A percentile compares a stretch with the other conserved stretches of the same genome.
These are phyloP conservation scores for Rhodomyrtus psidioides DNA, from an alignment of 441 rosid genomes.

Conservation along the genomic window DNA sequence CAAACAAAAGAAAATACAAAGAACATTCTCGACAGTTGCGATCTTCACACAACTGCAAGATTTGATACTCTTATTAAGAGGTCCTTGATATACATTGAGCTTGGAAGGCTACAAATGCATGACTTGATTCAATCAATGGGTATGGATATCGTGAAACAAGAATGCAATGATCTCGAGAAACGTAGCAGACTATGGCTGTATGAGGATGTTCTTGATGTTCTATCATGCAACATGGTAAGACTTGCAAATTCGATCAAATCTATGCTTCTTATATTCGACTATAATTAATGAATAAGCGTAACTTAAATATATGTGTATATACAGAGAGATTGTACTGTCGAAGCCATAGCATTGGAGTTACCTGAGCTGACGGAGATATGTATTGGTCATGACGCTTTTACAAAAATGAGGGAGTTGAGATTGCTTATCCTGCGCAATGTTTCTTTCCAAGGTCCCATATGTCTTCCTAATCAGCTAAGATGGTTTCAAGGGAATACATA, in stretches of 20 bases:
- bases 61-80: not conserved
- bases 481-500: not conserved
- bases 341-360: not conserved
- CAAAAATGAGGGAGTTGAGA: not conserved
- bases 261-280: too few relatives aligned
- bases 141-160: too few relatives aligned
- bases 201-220: too few relatives aligned
- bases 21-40: not conserved
- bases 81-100: not conserved
- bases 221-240: too few relatives aligned
- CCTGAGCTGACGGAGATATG: rapidly evolving
- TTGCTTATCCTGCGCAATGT: not conserved
- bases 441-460: not conserved
- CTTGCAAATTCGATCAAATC: too few relatives aligned
- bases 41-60: not conserved
- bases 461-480: not conserved
- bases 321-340: not conserved
- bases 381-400: rapidly evolving
- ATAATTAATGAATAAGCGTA: too few relatives aligned
- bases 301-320: too few relatives aligned
- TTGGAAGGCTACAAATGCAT: not conserved
- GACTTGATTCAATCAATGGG: not conserved
- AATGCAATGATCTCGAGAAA: too few relatives aligned
- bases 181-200: too few relatives aligned
- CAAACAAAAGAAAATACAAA: not conserved